A percentile compares a stretch with the other conserved stretches of the same genome.
phyloP scores from a whole-genome alignment of 2,329 filamentous ascomycete species.

The Ophiosphaerella narmari region DNA sequence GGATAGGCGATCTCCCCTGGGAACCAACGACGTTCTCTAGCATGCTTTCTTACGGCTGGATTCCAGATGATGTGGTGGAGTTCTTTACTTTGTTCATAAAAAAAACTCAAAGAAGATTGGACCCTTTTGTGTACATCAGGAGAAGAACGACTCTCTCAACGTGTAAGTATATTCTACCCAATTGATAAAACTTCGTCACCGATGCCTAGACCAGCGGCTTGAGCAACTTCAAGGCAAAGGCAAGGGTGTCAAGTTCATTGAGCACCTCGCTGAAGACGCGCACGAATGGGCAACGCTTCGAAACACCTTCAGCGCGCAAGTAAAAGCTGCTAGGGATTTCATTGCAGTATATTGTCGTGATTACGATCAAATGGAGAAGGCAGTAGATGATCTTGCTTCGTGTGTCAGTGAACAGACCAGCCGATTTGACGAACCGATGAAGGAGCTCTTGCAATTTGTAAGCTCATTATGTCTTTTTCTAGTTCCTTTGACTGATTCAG shows the following conservation, averaged over 20 bases:
- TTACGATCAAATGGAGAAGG: background rate
- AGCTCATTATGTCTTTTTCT: background rate
- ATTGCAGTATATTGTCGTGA: background rate
- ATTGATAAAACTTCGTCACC: background rate
- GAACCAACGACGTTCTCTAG: conserved; percentile 5
- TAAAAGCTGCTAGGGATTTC: background rate
- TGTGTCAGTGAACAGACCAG: background rate
- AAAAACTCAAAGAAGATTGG: conserved; percentile 1
- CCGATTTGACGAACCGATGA: conserved; percentile 8
- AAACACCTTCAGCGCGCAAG: background rate
- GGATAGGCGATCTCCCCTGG: background rate
- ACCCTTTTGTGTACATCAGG: background rate
- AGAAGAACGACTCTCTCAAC: conserved; percentile 3
- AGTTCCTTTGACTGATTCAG: background rate
- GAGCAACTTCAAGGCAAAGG: background rate
- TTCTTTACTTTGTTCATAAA: conserved; percentile 5
- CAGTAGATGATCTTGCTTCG: background rate
- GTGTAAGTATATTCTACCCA: conserved; percentile 1
- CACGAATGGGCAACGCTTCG: conserved; percentile 2
- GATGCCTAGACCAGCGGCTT: background rate
- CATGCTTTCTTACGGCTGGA: conserved; percentile 11
- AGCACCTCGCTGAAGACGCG: conserved; percentile 1
- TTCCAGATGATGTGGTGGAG: conserved; percentile 2
- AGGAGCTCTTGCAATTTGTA: conserved; percentile 10
- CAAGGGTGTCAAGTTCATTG: background rate